Evolutionary conservation across 2,329 filamentous ascomycete species (phyloP), one percentile per base, ranked within the genome.

Genomic region (Thielaviopsis musarum): DNA sequence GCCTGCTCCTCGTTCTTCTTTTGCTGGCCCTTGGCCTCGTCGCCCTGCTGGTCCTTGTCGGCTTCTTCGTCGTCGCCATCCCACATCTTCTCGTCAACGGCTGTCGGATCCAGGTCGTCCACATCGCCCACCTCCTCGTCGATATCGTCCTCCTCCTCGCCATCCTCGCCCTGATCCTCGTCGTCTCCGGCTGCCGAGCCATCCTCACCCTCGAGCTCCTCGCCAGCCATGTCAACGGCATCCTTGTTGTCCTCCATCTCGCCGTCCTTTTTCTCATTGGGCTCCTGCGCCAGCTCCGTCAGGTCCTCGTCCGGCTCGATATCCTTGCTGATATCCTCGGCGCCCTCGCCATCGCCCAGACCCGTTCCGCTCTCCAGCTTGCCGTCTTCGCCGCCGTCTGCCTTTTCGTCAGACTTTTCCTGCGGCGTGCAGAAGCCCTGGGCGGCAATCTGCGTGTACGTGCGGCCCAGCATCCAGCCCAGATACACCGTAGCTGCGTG

Each of bases 11-110:
- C 80, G 56, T 85, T 79, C 15, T 81, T 77, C 62, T 83, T 77
- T 67, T 87, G 79, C 63, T 85, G 77, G 0, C 84, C 84, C 66
- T 88, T 84, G 21, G 86, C 74, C 61, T 88, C 78, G 59, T 90
- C 83, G 5, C 82, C 84, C 67, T 88, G 77, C 66, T 88, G 86
- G 52, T 96, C 87, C 65, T 93, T 93, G 54, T 91, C 86, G 1
- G 87, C 83, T 54, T 91, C 83, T 52, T 91, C 79, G 58, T 85
- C 83, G 53, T 84, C 83, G 48, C 90, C 91, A 70, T 98, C 91
- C 93, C 93, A 98, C 80, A 97, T 90, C 76, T 97, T 98, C 73
- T 98, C 94, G 68, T 98, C 94, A 1, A 97, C 87, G 21, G 91
- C 88, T 17, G 83, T 87, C 13, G 89, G 85, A 65, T 95, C 91